These are phyloP conservation scores for Metarhizium brunneum DNA, from an alignment of 2,329 filamentous ascomycete species.

Conservation along the genomic window DNA sequence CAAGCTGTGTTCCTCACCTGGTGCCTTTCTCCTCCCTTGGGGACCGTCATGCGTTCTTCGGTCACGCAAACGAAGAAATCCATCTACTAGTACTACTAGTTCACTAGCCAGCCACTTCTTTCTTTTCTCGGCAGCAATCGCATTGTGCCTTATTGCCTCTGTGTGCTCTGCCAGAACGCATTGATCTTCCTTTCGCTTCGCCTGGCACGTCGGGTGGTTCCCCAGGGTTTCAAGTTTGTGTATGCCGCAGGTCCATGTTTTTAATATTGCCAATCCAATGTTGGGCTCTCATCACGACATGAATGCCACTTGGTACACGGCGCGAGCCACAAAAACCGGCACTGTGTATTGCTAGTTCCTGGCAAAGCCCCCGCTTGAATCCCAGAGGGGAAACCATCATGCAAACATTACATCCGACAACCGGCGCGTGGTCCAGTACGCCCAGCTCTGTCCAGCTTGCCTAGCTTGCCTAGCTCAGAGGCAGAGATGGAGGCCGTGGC, in stretches of 20 bases:
- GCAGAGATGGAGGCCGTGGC: background rate
- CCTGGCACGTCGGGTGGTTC: background rate
- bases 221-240: background rate
- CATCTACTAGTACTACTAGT: too few species aligned
- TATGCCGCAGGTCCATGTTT: background rate
- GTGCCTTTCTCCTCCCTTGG: too few species aligned
- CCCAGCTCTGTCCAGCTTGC: background rate
- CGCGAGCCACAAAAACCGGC: background rate
- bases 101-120: background rate
- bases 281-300: background rate
- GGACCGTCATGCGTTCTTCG: too few species aligned
- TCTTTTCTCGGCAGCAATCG: background rate
- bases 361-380: background rate
- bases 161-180: background rate
- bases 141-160: background rate
- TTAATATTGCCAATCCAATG: background rate
- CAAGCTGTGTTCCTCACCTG: background rate
- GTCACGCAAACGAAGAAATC: too few species aligned
- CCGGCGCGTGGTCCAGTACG: background rate
- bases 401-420: conserved; percentile 3
- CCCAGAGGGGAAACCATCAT: background rate
- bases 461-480: too few species aligned
- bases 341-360: conserved; percentile 1
- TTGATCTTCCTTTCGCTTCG: background rate
- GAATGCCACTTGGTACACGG: background rate